Percentiles rank a stretch among this genome's conserved stretches.
Conservation (phyloP, 202 grass and related monocot genomes). For the Panicum hallii region DNA sequence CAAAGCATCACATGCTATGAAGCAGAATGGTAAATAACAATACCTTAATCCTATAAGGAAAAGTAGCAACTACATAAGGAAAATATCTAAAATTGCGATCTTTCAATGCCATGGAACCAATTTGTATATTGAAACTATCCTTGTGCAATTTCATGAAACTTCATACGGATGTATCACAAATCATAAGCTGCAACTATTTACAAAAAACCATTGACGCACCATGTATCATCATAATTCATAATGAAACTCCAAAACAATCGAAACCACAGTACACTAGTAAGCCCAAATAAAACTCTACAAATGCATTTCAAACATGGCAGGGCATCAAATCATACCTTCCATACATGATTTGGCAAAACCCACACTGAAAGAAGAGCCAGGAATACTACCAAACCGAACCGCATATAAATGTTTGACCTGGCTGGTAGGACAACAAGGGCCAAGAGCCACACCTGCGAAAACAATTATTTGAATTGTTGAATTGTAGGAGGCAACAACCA, state of each 20-base stretch:
- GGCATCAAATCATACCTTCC: conserved; percentile 68
- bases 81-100: background rate
- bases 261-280: conserved; percentile 15
- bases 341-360: conserved; percentile 79
- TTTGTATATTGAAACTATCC: too few species aligned
- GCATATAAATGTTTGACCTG: conserved; percentile 95
- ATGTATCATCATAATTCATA: conserved; percentile 14
- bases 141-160: conserved; percentile 26
- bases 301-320: conserved; percentile 8
- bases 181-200: conserved; percentile 30
- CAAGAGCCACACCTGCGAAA: conserved; percentile 91
- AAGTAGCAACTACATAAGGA: conserved; percentile 9
- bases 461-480: conserved; percentile 21
- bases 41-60: background rate
- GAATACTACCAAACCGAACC: conserved; percentile 77
- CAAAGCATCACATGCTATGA: conserved; percentile 8
- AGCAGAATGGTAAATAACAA: background rate
- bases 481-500: conserved; percentile 26
- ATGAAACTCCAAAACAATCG: conserved; percentile 1
- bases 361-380: conserved; percentile 84
- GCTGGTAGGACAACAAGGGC: conserved; percentile 94
- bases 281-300: conserved; percentile 8
- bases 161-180: background rate
- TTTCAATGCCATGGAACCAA: background rate
- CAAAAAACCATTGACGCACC: background rate